Percentiles rank a stretch among this genome's conserved stretches.
Conservation (phyloP, 768 basidiomycete species). For the Tricholomella constricta region DNA sequence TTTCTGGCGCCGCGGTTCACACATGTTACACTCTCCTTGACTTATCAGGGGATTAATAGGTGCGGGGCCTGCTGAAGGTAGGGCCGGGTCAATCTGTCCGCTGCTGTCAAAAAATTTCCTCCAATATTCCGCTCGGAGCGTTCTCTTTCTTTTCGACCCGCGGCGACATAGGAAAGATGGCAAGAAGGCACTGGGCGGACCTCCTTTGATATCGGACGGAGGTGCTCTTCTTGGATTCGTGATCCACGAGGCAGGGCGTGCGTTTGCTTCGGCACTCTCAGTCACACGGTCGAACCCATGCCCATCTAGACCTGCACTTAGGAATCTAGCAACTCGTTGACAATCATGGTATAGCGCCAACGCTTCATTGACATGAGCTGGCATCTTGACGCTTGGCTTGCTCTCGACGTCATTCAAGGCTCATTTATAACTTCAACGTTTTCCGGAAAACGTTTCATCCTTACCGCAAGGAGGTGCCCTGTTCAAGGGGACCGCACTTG, state of each 20-base stretch:
- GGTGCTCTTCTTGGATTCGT: background rate
- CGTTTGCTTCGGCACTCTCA: background rate
- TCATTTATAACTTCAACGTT: background rate
- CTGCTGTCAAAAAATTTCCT: background rate
- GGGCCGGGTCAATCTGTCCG: background rate
- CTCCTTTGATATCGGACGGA: background rate
- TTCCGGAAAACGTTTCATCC: background rate
- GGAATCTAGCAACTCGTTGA: background rate
- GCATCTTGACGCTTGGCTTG: background rate
- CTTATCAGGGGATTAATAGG: background rate
- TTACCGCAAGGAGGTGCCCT: background rate
- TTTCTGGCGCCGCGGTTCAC: background rate
- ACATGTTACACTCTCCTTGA: background rate
- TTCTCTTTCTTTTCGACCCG: background rate
- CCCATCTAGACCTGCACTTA: background rate
- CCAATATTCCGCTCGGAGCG: background rate
- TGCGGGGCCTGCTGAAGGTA: background rate
- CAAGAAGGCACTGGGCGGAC: background rate
- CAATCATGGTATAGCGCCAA: background rate
- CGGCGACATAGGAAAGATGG: background rate
- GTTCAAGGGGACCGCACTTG: background rate
- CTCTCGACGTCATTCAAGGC: background rate
- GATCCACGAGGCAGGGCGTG: background rate
- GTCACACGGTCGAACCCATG: background rate
- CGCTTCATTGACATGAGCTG: background rate